These are phyloP conservation scores for Sergeia podlipaevii DNA, from an alignment of 208 protist genomes.

Conservation along the genomic window DNA sequence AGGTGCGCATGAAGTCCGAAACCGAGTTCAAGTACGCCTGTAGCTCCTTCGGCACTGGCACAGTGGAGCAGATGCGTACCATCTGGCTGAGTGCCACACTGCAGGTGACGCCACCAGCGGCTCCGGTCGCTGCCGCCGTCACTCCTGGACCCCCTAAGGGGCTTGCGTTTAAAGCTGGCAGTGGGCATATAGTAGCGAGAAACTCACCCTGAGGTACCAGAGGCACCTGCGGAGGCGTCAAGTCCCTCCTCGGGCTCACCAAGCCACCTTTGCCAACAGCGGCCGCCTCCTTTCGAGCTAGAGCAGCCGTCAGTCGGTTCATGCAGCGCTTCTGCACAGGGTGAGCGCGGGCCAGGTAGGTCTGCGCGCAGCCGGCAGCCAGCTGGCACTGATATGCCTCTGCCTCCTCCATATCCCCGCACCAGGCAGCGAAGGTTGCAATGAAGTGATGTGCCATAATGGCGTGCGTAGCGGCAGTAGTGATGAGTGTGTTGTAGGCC, in stretches of 20 bases:
- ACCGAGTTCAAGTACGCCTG: no score
- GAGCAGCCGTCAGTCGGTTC: slow-evolving; percentile 29
- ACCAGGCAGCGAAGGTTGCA: slow-evolving; percentile 66
- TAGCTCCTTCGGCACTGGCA: no score
- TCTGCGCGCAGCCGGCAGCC: slow-evolving; percentile 56
- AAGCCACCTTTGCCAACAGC: no score
- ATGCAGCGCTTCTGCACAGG: slow-evolving; percentile 24
- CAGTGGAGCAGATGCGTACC: no score
- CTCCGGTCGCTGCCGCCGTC: no score
- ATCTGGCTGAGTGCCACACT: not conserved
- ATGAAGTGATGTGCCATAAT: slow-evolving; percentile 73
- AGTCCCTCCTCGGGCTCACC: slow-evolving; percentile 12
- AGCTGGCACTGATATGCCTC: slow-evolving; percentile 77
- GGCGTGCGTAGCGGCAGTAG: slow-evolving; percentile 42
- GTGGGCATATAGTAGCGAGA: not conserved
- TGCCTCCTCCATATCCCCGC: slow-evolving; percentile 21
- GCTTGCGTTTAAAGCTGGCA: not conserved
- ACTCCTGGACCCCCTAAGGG: no score
- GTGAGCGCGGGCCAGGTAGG: slow-evolving; percentile 32
- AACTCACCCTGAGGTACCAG: slow-evolving; percentile 28
- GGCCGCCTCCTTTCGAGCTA: slow-evolving; percentile 8
- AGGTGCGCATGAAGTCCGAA: no score
- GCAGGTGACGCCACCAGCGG: slow-evolving; percentile 6
- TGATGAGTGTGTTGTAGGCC: slow-evolving; percentile 19
- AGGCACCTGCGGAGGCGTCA: slow-evolving; percentile 18